Evolutionary conservation across 345 rosid genomes (phyloP).

Genomic region (Populus deltoides): DNA sequence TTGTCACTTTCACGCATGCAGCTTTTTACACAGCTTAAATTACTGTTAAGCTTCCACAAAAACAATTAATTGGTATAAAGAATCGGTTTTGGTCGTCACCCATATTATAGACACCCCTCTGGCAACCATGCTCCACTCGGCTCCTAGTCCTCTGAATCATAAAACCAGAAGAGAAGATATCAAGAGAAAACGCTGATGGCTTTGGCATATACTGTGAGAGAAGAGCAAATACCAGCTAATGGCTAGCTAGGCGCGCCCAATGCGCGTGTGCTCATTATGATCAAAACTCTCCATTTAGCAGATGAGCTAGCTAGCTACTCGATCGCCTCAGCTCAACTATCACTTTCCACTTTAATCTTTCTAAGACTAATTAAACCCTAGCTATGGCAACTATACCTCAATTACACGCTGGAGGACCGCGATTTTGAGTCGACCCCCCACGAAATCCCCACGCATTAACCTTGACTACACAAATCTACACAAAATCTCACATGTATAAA

Average conservation of each 20-base stretch:
- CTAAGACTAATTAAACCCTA: background rate
- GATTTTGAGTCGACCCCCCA: constrained; percentile 20
- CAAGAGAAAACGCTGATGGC: background rate
- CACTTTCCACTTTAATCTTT: background rate
- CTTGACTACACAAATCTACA: background rate
- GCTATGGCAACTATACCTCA: background rate
- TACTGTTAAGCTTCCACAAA: background rate
- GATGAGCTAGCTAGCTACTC: background rate
- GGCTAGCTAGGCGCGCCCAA: background rate
- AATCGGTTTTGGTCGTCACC: background rate
- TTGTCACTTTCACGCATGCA: background rate
- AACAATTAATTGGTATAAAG: background rate
- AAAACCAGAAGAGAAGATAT: background rate
- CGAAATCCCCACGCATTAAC: constrained; percentile 56
- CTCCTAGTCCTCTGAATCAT: background rate
- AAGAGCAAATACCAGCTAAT: constrained; percentile 23
- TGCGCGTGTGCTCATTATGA: constrained; percentile 17
- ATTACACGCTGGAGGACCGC: constrained; percentile 5
- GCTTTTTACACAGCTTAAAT: background rate
- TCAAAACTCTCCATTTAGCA: background rate
- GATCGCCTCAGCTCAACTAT: background rate
- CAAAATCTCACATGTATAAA: constrained; percentile 1
- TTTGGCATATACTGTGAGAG: background rate
- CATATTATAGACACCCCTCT: background rate
- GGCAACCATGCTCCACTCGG: background rate